These are phyloP conservation scores for Biscogniauxia mediterranea DNA, from an alignment of 2,329 filamentous ascomycete species.

Conservation along the genomic window DNA sequence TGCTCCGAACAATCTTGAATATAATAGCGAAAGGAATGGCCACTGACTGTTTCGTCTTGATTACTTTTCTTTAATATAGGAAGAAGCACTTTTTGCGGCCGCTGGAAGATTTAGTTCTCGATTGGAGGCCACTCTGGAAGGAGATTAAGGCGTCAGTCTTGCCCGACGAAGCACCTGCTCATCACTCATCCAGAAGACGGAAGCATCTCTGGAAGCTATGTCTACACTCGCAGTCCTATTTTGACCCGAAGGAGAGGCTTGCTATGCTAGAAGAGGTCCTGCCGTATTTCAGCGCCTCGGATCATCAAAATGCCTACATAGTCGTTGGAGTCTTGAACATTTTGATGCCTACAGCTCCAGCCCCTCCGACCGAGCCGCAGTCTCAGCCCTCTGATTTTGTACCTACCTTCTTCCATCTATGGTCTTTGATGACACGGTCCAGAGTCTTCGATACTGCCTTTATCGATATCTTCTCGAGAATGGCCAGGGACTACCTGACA, in stretches of 20 bases:
- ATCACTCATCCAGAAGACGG: slow-evolving; percentile 55
- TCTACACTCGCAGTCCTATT: slow-evolving; percentile 86
- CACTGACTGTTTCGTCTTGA: too few relatives aligned
- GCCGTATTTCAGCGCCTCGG: slow-evolving; percentile 89
- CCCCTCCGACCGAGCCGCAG: slow-evolving; percentile 67
- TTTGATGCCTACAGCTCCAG: slow-evolving; percentile 79
- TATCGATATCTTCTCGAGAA: slow-evolving; percentile 83
- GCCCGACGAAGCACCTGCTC: slow-evolving; percentile 73
- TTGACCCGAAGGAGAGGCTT: slow-evolving; percentile 82
- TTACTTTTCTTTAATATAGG: slow-evolving; percentile 44
- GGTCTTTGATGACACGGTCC: slow-evolving; percentile 89
- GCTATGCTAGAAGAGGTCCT: slow-evolving; percentile 78
- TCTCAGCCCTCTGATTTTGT: slow-evolving; percentile 87
- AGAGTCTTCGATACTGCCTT: slow-evolving; percentile 84
- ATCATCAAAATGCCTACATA: slow-evolving; percentile 87
- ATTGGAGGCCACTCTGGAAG: slow-evolving; percentile 91
- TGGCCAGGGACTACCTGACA: slow-evolving; percentile 79
- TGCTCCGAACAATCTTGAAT: background rate
- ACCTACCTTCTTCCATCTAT: slow-evolving; percentile 93
- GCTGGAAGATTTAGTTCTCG: slow-evolving; percentile 82
- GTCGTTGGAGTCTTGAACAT: slow-evolving; percentile 86
- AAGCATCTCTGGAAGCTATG: slow-evolving; percentile 81
- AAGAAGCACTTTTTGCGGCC: slow-evolving; percentile 95
- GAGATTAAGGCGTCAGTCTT: slow-evolving; percentile 90
- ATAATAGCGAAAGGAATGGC: too few relatives aligned